Evolutionary conservation across 2,329 filamentous ascomycete species (phyloP), one percentile per base, ranked within the genome.

Genomic region (Xenoacremonium recifei): DNA sequence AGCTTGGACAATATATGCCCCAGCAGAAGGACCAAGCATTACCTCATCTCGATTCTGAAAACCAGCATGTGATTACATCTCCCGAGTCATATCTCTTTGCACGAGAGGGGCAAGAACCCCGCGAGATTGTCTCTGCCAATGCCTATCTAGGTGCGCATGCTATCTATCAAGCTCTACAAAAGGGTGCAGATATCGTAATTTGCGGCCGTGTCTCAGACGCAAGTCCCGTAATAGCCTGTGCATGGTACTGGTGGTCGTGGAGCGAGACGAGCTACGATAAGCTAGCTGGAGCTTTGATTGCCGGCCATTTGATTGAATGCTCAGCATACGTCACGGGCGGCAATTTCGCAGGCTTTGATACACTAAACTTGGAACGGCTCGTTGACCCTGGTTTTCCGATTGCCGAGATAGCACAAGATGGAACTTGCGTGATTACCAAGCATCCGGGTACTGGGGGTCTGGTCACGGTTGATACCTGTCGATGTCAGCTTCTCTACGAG

Each of bases 241-340:
- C 75, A 0, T 72, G 70, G 62, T 77, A 65, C 53, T 79, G 75
- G 73, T 65, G 77, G 47, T 58, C 61, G 1, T 79, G 75, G 76
- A 40, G 43, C 0, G 64, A 68, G 21, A 62, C 58, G 0, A 63
- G 76, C n/a, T n/a, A n/a, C n/a, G n/a, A n/a, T n/a, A n/a, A n/a
- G n/a, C n/a, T n/a, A n/a, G n/a, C n/a, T n/a, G n/a, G n/a, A n/a
- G n/a, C n/a, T n/a, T n/a, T n/a, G n/a, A n/a, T n/a, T n/a, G n/a
- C n/a, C n/a, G n/a, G n/a, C n/a, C n/a, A n/a, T n/a, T n/a, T n/a
- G n/a, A n/a, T n/a, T n/a, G n/a, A n/a, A n/a, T n/a, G n/a, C n/a
- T n/a, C n/a, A n/a, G n/a, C n/a, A n/a, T n/a, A n/a, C n/a, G n/a
- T n/a, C n/a, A n/a, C n/a, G n/a, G n/a, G n/a, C n/a, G n/a, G n/a